Evolutionary conservation across 305 asterid genomes (phyloP), one percentile per base, ranked within the genome.

Genomic region (Fraxinus paxiana): DNA sequence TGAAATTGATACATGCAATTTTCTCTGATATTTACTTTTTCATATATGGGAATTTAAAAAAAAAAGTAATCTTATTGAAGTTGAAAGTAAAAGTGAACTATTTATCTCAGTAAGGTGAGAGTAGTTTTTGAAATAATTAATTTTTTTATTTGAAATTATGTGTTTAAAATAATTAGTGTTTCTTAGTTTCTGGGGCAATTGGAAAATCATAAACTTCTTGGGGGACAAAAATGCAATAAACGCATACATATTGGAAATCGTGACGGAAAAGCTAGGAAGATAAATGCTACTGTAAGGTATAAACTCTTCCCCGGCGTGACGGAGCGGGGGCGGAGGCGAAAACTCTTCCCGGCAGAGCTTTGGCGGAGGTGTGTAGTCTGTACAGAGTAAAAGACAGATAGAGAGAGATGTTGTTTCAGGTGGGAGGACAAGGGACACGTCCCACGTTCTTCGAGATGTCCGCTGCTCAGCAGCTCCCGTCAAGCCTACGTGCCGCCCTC

Each of bases 371-470:
- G 18, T 5, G n/a, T 69, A 12, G 74, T 69, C 74, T 30, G 74
- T 13, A 20, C n/a, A 61, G 71, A 22, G 71, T 2, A 9, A 69
- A 69, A 30, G 38, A 69, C 9, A 30, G 28, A 69, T 10, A 54
- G 80, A 67, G 81, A 33, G 20, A 80, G 91, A 96, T 96, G 99
- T 86, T 96, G 93, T 96, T 96, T 90, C 99, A 96, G 92, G 99
- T 96, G 77, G 99, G 99, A 79, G 98, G 99, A 22, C 94, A 91
- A 82, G 99, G 99, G 77, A 90, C 92, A 74, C 98, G 99, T 83
- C 99, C 98, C 86, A 96, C 99, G 86, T 96, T 96, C 91, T 96
- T 96, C 85, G 99, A 96, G 90, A 96, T 96, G 99, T 88, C 99
- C 18, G 99, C 99, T 71, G 98, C 99, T 73, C 98, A 96, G 84